Evolutionary conservation across 176 grass and related monocot genomes (phyloP).

Genomic region (Areca catechu): DNA sequence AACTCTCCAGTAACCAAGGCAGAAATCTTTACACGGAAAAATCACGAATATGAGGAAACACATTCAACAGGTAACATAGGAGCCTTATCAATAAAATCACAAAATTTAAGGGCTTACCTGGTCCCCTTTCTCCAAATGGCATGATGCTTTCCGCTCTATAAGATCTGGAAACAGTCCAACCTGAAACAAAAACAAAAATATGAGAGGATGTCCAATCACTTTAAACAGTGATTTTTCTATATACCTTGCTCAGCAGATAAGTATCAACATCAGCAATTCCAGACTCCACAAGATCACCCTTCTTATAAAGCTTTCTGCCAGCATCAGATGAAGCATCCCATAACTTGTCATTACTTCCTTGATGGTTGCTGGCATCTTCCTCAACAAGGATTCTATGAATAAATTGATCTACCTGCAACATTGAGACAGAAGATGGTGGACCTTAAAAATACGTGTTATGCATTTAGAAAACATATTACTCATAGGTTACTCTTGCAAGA

Average conservation of each 20-base stretch:
- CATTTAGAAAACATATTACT: no score
- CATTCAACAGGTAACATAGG: background rate
- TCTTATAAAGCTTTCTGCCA: slow-evolving; percentile 66
- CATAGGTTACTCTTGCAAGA: no score
- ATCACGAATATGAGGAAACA: slow-evolving; percentile 5
- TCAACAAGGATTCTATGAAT: slow-evolving; percentile 84
- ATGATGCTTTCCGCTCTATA: slow-evolving; percentile 69
- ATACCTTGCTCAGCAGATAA: slow-evolving; percentile 89
- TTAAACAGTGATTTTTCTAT: slow-evolving; percentile 14
- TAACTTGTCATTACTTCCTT: slow-evolving; percentile 35
- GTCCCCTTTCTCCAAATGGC: slow-evolving; percentile 76
- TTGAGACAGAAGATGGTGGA: background rate
- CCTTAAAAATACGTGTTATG: no score
- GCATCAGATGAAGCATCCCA: slow-evolving; percentile 62
- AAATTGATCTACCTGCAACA: slow-evolving; percentile 76
- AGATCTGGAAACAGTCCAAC: slow-evolving; percentile 93
- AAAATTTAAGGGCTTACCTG: slow-evolving; percentile 31
- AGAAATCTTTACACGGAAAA: slow-evolving; percentile 49
- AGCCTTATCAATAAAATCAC: slow-evolving; percentile 1
- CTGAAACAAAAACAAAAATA: slow-evolving; percentile 47
- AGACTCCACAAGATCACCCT: slow-evolving; percentile 58
- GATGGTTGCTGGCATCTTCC: slow-evolving; percentile 34
- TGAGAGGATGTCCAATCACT: slow-evolving; percentile 16
- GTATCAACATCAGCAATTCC: slow-evolving; percentile 48
- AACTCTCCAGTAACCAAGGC: slow-evolving; percentile 88